phyloP scores from a whole-genome alignment of 2,329 filamentous ascomycete genomes.

The Cladosporium sp. region DNA sequence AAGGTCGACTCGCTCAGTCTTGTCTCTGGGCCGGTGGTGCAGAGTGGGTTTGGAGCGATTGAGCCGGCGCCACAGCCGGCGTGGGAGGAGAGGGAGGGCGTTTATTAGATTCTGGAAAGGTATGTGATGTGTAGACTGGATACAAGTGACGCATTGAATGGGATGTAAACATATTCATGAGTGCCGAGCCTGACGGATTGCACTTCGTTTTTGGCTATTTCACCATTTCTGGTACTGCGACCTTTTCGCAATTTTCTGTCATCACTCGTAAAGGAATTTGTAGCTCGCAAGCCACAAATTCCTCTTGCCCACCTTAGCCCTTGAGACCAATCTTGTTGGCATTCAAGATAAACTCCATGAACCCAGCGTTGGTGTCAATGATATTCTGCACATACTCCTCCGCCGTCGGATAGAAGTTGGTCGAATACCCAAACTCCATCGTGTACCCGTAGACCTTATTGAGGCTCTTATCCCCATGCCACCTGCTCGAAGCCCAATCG shows the following conservation, averaged over 20 bases:
- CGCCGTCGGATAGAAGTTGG: constrained; percentile 37
- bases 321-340: constrained; percentile 29
- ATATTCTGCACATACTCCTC: constrained; percentile 38
- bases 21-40: constrained; percentile 24
- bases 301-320: neutral
- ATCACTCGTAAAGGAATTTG: too few species aligned
- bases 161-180: too few species aligned
- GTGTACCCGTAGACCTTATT: constrained; percentile 38
- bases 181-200: too few species aligned
- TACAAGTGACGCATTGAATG: too few species aligned
- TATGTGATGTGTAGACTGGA: too few species aligned
- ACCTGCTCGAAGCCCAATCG: constrained; percentile 36
- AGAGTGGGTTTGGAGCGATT: constrained; percentile 29
- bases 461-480: constrained; percentile 29
- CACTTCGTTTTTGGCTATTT: too few species aligned
- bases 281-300: too few species aligned
- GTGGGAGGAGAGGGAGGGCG: constrained; percentile 26
- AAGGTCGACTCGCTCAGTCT: constrained; percentile 43
- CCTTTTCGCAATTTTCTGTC: too few species aligned
- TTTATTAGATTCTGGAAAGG: constrained; percentile 20
- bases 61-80: constrained; percentile 25
- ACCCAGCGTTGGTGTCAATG: constrained; percentile 37
- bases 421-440: constrained; percentile 35
- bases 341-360: constrained; percentile 36
- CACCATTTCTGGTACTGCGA: too few species aligned